These are phyloP conservation scores for Colletotrichum sp. DNA, from an alignment of 2,329 filamentous ascomycete genomes.

Conservation along the genomic window DNA sequence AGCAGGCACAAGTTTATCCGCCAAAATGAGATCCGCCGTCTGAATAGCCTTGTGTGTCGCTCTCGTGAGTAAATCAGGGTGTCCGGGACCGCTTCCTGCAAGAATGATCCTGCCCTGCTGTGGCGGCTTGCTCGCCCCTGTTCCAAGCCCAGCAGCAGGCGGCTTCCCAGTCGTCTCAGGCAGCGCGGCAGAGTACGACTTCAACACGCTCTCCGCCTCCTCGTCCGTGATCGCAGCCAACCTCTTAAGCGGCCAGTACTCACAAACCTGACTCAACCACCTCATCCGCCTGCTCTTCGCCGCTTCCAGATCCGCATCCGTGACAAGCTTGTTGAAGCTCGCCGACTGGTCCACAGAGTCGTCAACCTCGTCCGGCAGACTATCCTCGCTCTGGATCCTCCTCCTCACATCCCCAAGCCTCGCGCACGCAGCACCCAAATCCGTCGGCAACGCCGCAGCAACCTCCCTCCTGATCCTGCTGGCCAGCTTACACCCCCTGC, in stretches of 20 bases:
- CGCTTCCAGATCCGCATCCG: conserved; percentile 74
- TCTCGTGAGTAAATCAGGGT: conserved; percentile 88
- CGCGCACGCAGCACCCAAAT: conserved; percentile 79
- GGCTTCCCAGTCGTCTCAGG: background rate
- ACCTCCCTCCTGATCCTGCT: conserved; percentile 90
- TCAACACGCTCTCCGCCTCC: conserved; percentile 79
- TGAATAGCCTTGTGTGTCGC: conserved; percentile 80
- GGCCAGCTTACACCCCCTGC: conserved; percentile 91
- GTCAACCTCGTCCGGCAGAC: conserved; percentile 50
- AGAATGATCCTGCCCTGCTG: conserved; percentile 77
- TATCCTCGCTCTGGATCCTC: conserved; percentile 77
- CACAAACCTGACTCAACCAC: conserved; percentile 95
- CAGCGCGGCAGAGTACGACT: conserved; percentile 62
- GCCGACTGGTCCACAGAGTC: conserved; percentile 78
- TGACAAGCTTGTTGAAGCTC: conserved; percentile 83
- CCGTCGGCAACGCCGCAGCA: conserved; percentile 75
- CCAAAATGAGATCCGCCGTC: conserved; percentile 78
- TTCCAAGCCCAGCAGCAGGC: background rate
- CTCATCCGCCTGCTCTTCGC: conserved; percentile 83
- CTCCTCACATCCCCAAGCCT: conserved; percentile 76
- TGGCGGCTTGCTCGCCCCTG: background rate
- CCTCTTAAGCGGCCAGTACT: conserved; percentile 93
- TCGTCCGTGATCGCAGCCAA: conserved; percentile 80
- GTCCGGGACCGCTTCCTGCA: conserved; percentile 90
- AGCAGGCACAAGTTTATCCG: conserved; percentile 85